Conservation (phyloP, 805 yeast genomes). For the Saccharomyces kudriavzevii region DNA sequence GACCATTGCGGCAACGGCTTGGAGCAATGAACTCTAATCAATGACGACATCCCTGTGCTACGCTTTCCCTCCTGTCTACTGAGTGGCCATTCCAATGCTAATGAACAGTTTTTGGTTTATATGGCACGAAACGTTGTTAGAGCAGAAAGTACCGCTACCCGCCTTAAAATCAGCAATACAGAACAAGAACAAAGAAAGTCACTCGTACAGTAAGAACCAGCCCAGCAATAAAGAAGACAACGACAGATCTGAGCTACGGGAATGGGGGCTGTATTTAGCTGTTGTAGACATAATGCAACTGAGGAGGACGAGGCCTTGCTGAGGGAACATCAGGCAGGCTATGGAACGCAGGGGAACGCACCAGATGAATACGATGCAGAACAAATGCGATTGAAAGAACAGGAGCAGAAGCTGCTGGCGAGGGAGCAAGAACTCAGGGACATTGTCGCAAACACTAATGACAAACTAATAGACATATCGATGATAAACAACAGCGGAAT, state of each 20-base stretch:
- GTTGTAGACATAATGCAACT: slow-evolving; percentile 16
- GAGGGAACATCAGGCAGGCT: slow-evolving; percentile 22
- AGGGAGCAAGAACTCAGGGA: slow-evolving; percentile 25
- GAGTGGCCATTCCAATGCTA: neutral
- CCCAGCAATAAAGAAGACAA: neutral
- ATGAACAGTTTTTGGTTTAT: neutral
- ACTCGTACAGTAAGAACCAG: neutral
- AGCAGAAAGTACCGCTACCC: neutral
- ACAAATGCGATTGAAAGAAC: slow-evolving; percentile 14
- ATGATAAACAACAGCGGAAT: slow-evolving; percentile 31
- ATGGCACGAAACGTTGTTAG: neutral
- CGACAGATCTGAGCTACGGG: neutral
- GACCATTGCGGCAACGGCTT: neutral
- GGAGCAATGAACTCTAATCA: neutral
- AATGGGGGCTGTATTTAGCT: slow-evolving; percentile 29
- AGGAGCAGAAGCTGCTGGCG: slow-evolving; percentile 19
- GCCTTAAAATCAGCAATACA: neutral
- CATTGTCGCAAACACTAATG: slow-evolving; percentile 29
- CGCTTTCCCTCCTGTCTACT: neutral
- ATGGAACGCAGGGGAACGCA: slow-evolving; percentile 10
- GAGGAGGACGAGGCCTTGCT: slow-evolving; percentile 25
- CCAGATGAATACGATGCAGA: slow-evolving; percentile 12
- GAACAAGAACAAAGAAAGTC: neutral
- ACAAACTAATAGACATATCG: slow-evolving; percentile 30
- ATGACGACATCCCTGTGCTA: neutral